phyloP scores from a whole-genome alignment of 352 stramenopile genomes.

The Globisporangium nodosum region DNA sequence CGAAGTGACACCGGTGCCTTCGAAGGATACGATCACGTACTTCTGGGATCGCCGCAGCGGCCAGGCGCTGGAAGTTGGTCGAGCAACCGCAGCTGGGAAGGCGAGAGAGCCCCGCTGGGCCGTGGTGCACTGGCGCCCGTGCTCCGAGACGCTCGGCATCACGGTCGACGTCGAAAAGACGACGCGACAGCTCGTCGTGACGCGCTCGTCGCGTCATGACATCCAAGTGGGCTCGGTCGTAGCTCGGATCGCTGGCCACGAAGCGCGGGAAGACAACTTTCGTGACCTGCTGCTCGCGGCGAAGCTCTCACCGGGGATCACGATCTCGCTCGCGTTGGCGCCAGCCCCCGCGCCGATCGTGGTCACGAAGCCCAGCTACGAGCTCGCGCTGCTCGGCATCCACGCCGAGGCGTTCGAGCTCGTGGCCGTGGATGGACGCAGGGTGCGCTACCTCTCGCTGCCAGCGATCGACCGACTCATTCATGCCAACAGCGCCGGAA shows the following conservation, averaged over 20 bases:
- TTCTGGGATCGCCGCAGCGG: conserved; percentile 4
- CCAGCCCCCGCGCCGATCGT: conserved; percentile 2
- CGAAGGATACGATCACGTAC: conserved; percentile 4
- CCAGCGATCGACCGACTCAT: conserved; percentile 7
- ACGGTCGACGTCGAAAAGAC: conserved; percentile 9
- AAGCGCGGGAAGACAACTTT: conserved; percentile 5
- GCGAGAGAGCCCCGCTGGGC: too few species aligned
- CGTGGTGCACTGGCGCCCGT: conserved; percentile 4
- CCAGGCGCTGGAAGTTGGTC: conserved; percentile 4
- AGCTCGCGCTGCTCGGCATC: conserved; percentile 8
- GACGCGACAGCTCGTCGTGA: conserved; percentile 11
- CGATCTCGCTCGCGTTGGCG: conserved; percentile 6
- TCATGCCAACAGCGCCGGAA: not conserved
- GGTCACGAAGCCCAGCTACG: conserved; percentile 7
- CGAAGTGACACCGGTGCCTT: not conserved
- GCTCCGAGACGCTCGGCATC: conserved; percentile 7
- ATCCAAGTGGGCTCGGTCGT: conserved; percentile 2
- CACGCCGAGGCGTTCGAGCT: conserved; percentile 5
- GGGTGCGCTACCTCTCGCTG: conserved; percentile 7
- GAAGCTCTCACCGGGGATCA: conserved; percentile 6
- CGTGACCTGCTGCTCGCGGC: not conserved
- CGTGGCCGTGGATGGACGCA: conserved; percentile 1
- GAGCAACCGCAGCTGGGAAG: not conserved
- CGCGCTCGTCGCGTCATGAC: conserved; percentile 1
- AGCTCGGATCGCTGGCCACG: not conserved